Conservation (phyloP, 768 basidiomycete species). For the Tulasnella sp. region DNA sequence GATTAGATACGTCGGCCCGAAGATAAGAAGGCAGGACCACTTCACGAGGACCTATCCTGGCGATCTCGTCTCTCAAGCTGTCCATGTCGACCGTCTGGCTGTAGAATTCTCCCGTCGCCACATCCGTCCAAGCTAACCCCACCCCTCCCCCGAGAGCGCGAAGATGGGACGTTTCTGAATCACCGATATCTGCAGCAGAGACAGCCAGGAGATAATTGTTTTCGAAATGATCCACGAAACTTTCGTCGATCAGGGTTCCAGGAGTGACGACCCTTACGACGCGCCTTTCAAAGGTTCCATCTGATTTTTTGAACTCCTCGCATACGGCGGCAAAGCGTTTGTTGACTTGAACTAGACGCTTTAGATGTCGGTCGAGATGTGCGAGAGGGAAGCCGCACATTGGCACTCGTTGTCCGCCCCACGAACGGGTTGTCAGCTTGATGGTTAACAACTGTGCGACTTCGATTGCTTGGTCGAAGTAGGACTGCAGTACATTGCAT, state of each 20-base stretch:
- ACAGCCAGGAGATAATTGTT: slow-evolving; percentile 85
- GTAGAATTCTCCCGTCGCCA: slow-evolving; percentile 91
- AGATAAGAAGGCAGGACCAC: slow-evolving; percentile 52
- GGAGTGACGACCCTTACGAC: slow-evolving; percentile 85
- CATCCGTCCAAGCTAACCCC: slow-evolving; percentile 88
- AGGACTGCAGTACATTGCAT: slow-evolving; percentile 60
- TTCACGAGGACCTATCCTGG: slow-evolving; percentile 71
- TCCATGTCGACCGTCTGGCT: slow-evolving; percentile 49
- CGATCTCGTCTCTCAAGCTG: slow-evolving; percentile 66
- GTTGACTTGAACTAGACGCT: slow-evolving; percentile 71
- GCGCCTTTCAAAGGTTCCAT: slow-evolving; percentile 53
- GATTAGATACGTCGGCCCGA: slow-evolving; percentile 24
- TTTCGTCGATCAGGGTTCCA: slow-evolving; percentile 87
- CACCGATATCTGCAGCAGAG: slow-evolving; percentile 22
- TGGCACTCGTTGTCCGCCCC: slow-evolving; percentile 54
- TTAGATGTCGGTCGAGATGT: slow-evolving; percentile 80
- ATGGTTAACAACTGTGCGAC: slow-evolving; percentile 70
- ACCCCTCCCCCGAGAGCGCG: too few species aligned
- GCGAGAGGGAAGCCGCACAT: slow-evolving; percentile 89
- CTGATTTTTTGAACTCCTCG: slow-evolving; percentile 67
- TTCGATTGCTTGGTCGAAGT: slow-evolving; percentile 81
- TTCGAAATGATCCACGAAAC: slow-evolving; percentile 73
- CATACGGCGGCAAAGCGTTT: slow-evolving; percentile 85
- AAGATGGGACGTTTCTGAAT: background rate
- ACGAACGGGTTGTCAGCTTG: slow-evolving; percentile 67